phyloP scores from a whole-genome alignment of 2,329 filamentous ascomycete species.

The Byssochlamys sp. region DNA sequence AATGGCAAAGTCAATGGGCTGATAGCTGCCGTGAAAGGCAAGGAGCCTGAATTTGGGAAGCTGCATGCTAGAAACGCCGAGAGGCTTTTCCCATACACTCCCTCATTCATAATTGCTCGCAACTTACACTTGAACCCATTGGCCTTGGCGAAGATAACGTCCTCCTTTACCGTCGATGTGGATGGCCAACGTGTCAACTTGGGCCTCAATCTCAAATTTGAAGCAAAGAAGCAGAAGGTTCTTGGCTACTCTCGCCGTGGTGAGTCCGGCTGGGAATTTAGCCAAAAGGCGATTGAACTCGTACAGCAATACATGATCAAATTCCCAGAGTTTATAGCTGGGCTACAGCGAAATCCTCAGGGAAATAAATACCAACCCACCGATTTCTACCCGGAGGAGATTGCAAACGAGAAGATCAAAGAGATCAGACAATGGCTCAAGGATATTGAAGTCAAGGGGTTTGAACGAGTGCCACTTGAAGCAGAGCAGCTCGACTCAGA shows the following conservation, averaged over 20 bases:
- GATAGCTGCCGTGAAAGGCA: slow-evolving; percentile 61
- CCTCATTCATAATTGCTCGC: slow-evolving; percentile 80
- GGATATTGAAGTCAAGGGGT: slow-evolving; percentile 76
- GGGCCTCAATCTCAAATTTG: slow-evolving; percentile 92
- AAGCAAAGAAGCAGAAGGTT: slow-evolving; percentile 89
- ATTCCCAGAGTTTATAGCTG: slow-evolving; percentile 91
- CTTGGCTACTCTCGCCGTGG: slow-evolving; percentile 86
- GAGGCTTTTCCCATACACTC: slow-evolving; percentile 63
- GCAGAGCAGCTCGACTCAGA: slow-evolving; percentile 92
- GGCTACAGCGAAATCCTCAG: slow-evolving; percentile 73
- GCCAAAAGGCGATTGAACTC: slow-evolving; percentile 67
- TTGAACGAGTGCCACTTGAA: slow-evolving; percentile 91
- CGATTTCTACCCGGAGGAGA: slow-evolving; percentile 69
- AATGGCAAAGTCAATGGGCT: slow-evolving; percentile 68
- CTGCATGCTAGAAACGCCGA: slow-evolving; percentile 63
- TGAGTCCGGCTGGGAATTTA: slow-evolving; percentile 89
- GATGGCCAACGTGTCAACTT: slow-evolving; percentile 79
- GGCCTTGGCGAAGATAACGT: slow-evolving; percentile 89
- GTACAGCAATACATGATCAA: slow-evolving; percentile 81
- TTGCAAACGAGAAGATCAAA: slow-evolving; percentile 72
- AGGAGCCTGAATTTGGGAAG: slow-evolving; percentile 72
- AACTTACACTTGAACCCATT: slow-evolving; percentile 73
- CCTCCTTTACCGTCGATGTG: slow-evolving; percentile 76
- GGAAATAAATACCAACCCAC: slow-evolving; percentile 74
- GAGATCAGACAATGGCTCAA: slow-evolving; percentile 93